phyloP scores from a whole-genome alignment of 805 yeast genomes.

The Millerozyma acaciae region DNA sequence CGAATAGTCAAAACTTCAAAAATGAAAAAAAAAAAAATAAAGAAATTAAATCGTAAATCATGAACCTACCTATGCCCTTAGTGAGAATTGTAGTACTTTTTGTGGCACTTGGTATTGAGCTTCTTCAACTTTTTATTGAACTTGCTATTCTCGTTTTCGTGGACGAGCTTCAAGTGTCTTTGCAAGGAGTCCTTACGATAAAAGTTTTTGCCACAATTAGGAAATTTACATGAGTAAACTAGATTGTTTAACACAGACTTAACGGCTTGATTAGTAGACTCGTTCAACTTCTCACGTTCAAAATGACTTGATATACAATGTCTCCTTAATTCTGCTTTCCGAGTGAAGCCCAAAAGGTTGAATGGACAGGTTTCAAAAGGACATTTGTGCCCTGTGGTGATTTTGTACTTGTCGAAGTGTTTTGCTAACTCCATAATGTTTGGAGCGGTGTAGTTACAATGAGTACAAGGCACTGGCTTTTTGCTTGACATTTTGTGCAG shows the following conservation, averaged over 20 bases:
- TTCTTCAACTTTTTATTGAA: slow-evolving; percentile 8
- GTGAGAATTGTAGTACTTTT: too few species aligned
- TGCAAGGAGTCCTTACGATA: slow-evolving; percentile 51
- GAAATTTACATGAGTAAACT: slow-evolving; percentile 15
- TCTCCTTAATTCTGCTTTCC: slow-evolving; percentile 26
- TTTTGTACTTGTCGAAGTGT: slow-evolving; percentile 17
- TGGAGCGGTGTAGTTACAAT: slow-evolving; percentile 5
- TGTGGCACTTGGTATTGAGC: background rate
- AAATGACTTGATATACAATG: slow-evolving; percentile 26
- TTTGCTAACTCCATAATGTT: slow-evolving; percentile 12
- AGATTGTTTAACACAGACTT: slow-evolving; percentile 8
- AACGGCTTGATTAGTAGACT: slow-evolving; percentile 2
- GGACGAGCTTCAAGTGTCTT: slow-evolving; percentile 52
- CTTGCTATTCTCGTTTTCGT: slow-evolving; percentile 25
- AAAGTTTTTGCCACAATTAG: slow-evolving; percentile 44
- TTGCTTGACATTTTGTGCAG: background rate
- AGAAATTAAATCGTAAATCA: too few species aligned
- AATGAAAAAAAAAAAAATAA: too few species aligned
- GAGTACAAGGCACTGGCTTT: slow-evolving; percentile 5
- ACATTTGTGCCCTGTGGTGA: slow-evolving; percentile 18
- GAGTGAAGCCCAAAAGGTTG: slow-evolving; percentile 25
- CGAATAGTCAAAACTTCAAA: too few species aligned
- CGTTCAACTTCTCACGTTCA: slow-evolving; percentile 11
- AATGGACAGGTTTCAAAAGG: slow-evolving; percentile 29
- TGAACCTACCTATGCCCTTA: too few species aligned